Evolutionary conservation across 192 early-diverging fungal genomes (phyloP), one percentile per base, ranked within the genome.

Genomic region (Martensiomyces pterosporus): DNA sequence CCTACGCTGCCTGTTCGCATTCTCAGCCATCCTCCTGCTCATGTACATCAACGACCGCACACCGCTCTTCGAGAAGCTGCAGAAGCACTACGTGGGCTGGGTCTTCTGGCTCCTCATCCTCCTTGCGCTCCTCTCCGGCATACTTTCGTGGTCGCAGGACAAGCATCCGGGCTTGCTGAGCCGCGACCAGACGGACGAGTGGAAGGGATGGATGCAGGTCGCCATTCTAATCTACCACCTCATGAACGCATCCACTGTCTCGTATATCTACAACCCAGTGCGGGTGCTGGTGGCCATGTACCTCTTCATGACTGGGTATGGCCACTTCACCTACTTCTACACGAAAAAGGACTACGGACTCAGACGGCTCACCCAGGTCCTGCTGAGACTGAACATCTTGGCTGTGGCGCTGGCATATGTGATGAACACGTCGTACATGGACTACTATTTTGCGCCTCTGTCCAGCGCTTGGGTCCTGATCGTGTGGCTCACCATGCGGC

Each of bases 151-250:
- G 29, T 57, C 61, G 5, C 60, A 64, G 44, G 78, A 76, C 25
- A 49, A 53, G 15, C 24, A 29, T 6, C 24, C 52, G 8, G 74
- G 71, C 9, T 90, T 90, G 52, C 55, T 90, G 46, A 84, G 80
- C 55, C 79, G 88, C 24, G 78, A 83, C 44, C 85, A 88, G 57
- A 90, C 88, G 8, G 86, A 90, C 42, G 88, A 90, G 60, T 90
- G 88, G 88, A 87, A 86, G 54, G 88, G 88, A 0, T 90, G 88
- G 88, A 90, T 90, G 88, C 88, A 90, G 71, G 53, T 88, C 2
- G 43, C 72, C 14, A 80, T 85, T 34, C 60, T 86, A 18, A 64
- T 82, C 9, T 90, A 90, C 55, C 88, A 90, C 55, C 79, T 82
- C 54, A 62, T 79, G 36, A 85, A 82, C 19, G 86, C 85, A 0